These are phyloP conservation scores for Mallotus japonicus DNA, from an alignment of 441 rosid species.

Conservation along the genomic window DNA sequence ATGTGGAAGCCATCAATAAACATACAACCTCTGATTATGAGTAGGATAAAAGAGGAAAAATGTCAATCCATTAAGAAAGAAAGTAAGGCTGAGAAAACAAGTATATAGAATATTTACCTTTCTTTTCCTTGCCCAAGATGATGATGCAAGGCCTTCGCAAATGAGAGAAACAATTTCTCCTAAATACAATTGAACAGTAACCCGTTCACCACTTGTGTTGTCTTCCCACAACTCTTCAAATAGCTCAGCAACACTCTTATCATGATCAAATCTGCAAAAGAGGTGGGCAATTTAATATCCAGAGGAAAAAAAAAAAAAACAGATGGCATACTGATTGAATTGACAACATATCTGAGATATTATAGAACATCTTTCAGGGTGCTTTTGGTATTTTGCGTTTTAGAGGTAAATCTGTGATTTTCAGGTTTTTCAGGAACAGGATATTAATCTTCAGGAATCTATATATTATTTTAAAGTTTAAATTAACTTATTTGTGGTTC, in stretches of 20 bases:
- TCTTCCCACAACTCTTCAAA: conserved; percentile 99
- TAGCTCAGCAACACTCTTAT: conserved; percentile 70
- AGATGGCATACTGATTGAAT: neutral
- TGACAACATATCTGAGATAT: neutral
- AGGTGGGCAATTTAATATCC: conserved; percentile 10
- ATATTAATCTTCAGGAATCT: neutral
- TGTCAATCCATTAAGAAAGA: conserved; percentile 8
- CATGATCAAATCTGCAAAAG: conserved; percentile 91
- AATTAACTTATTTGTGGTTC: too few relatives aligned
- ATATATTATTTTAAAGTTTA: too few relatives aligned
- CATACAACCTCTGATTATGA: conserved; percentile 14
- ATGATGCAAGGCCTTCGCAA: conserved; percentile 67
- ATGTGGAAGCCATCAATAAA: conserved; percentile 25
- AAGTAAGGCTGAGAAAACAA: conserved; percentile 13
- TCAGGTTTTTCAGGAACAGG: neutral
- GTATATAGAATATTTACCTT: conserved; percentile 45
- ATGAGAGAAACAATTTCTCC: conserved; percentile 78
- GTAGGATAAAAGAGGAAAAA: conserved; percentile 18
- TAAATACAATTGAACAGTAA: conserved; percentile 77
- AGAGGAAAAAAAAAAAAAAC: neutral
- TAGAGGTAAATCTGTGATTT: neutral
- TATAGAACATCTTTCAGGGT: neutral
- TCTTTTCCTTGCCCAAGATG: conserved; percentile 94
- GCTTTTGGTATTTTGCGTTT: neutral
- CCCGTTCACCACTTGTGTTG: conserved; percentile 78